Conservation (phyloP, 441 rosid genomes). For the Biscutella auriculata region DNA sequence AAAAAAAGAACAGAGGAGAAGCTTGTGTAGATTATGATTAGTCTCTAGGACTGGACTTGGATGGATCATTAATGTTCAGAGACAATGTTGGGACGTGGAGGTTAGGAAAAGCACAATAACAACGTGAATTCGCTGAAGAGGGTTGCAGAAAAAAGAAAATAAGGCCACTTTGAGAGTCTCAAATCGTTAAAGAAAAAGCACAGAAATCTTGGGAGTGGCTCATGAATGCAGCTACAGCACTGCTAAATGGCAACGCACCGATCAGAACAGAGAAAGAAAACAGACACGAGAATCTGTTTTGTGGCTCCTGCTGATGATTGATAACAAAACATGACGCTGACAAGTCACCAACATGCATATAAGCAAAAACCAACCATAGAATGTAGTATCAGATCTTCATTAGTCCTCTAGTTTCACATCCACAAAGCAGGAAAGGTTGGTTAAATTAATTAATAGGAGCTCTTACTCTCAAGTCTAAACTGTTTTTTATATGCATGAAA, state of each 20-base stretch:
- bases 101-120: background rate
- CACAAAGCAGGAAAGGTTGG: background rate
- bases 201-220: background rate
- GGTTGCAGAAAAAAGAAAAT: background rate
- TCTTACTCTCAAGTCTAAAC: slow-evolving; percentile 6
- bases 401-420: background rate
- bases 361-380: background rate
- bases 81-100: background rate
- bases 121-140: background rate
- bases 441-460: background rate
- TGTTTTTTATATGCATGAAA: slow-evolving; percentile 15
- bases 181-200: background rate
- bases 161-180: background rate
- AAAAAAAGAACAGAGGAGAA: background rate
- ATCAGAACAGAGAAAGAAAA: too few relatives aligned
- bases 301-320: too few relatives aligned
- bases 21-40: background rate
- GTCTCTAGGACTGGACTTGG: background rate
- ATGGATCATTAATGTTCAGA: background rate
- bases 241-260: too few relatives aligned
- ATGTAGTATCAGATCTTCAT: too few relatives aligned
- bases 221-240: background rate
- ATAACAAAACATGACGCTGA: too few relatives aligned
- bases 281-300: too few relatives aligned
- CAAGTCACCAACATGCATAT: background rate